phyloP scores from a whole-genome alignment of 2,329 filamentous ascomycete genomes.

The Paecilomyces dactylethromorphus region DNA sequence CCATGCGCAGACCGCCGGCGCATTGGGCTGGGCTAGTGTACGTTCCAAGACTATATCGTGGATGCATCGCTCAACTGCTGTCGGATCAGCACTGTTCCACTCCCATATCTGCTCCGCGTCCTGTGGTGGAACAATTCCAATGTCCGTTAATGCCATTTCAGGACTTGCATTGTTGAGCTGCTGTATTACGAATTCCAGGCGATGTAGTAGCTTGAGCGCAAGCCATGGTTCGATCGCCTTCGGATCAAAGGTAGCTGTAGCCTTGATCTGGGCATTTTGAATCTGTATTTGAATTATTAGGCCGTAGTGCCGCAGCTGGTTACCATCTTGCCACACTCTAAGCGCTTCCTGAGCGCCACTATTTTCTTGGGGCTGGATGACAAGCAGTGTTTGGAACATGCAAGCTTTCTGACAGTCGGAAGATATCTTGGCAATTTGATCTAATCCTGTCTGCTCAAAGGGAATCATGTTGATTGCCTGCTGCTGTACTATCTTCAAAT shows the following conservation, averaged over 20 bases:
- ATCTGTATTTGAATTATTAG: not conserved
- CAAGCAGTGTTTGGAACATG: not conserved
- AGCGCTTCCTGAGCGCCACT: no score
- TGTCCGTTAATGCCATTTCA: not conserved
- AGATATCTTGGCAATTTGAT: not conserved
- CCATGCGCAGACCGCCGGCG: slow-evolving; percentile 8
- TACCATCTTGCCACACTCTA: not conserved
- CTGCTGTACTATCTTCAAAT: not conserved
- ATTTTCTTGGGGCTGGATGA: not conserved
- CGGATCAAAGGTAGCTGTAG: not conserved
- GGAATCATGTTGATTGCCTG: not conserved
- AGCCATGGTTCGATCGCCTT: not conserved
- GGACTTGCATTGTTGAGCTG: not conserved
- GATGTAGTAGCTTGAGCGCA: not conserved
- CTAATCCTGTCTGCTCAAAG: not conserved
- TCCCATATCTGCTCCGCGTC: not conserved
- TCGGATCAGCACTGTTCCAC: not conserved
- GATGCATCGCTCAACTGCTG: not conserved
- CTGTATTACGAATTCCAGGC: not conserved
- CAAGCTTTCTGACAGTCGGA: not conserved
- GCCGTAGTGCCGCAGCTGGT: not conserved
- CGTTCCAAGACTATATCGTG: not conserved
- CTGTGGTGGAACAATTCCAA: not conserved
- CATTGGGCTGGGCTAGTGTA: not conserved
- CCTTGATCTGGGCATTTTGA: not conserved